These are phyloP conservation scores for Alternaria burnsii DNA, from an alignment of 2,329 filamentous ascomycete species.

Conservation along the genomic window DNA sequence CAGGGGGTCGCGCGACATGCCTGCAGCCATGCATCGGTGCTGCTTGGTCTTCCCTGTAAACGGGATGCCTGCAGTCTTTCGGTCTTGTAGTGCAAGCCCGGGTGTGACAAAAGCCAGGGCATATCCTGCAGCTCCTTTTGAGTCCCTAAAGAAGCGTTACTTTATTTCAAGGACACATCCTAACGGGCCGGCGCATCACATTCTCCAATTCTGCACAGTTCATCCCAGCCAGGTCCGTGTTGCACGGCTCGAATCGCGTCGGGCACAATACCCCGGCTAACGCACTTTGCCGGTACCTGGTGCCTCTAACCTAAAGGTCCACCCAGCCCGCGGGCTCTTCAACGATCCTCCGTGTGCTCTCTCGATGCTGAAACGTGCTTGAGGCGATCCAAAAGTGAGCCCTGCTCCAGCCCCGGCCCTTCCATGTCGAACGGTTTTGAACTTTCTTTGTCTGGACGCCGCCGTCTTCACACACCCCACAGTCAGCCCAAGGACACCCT, in stretches of 20 bases:
- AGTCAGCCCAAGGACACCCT: conserved; percentile 33
- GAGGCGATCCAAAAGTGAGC: conserved; percentile 49
- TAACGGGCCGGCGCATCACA: conserved; percentile 18
- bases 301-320: conserved; percentile 37
- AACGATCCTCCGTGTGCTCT: conserved; percentile 38
- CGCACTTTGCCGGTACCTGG: conserved; percentile 38
- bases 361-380: conserved; percentile 52
- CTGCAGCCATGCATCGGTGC: conserved; percentile 24
- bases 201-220: conserved; percentile 18
- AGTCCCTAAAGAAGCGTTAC: conserved; percentile 15
- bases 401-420: conserved; percentile 36
- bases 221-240: conserved; percentile 26
- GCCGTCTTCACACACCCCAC: conserved; percentile 32
- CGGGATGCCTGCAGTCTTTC: conserved; percentile 24
- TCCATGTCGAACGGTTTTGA: conserved; percentile 50
- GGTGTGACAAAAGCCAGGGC: conserved; percentile 1
- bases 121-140: conserved; percentile 14
- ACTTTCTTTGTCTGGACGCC: conserved; percentile 43
- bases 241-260: conserved; percentile 32
- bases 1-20: conserved; percentile 31
- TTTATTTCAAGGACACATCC: conserved; percentile 11
- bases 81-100: conserved; percentile 11
- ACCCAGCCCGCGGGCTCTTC: conserved; percentile 34
- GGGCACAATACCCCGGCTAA: conserved; percentile 31
- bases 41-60: conserved; percentile 29